Conservation (phyloP, 495 filamentous ascomycete genomes). For the Collariella sp. region DNA sequence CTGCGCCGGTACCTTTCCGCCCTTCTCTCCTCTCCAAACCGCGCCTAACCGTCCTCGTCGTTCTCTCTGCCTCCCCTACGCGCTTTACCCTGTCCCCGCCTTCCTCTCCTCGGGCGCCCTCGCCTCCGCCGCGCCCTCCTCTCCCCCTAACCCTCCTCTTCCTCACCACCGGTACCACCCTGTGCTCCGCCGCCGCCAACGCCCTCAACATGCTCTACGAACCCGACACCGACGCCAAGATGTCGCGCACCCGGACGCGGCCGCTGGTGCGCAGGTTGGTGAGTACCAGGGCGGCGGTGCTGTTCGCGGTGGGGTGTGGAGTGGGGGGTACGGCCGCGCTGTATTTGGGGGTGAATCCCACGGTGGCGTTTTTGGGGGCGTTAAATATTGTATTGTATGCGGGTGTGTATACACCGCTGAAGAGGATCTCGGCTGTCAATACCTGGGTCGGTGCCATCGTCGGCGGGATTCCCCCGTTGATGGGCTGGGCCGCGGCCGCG, state of each 20-base stretch:
- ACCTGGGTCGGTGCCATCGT: slow-evolving; percentile 94
- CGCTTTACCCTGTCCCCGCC: slow-evolving; percentile 78
- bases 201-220: slow-evolving; percentile 96
- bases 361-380: slow-evolving; percentile 74
- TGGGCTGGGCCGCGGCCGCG: slow-evolving; percentile 95
- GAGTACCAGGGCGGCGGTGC: slow-evolving; percentile 59
- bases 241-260: slow-evolving; percentile 83
- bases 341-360: slow-evolving; percentile 89
- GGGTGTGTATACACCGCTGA: slow-evolving; percentile 85
- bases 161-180: slow-evolving; percentile 79
- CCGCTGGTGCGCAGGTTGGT: slow-evolving; percentile 82
- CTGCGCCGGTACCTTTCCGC: slow-evolving; percentile 70
- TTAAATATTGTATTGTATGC: slow-evolving; percentile 85
- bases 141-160: slow-evolving; percentile 85
- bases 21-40: slow-evolving; percentile 91
- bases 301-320: slow-evolving; percentile 70
- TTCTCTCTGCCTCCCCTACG: slow-evolving; percentile 86
- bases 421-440: slow-evolving; percentile 77
- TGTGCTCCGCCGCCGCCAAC: slow-evolving; percentile 81
- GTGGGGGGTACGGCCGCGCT: slow-evolving; percentile 56
- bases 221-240: slow-evolving; percentile 79
- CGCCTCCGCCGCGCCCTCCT: slow-evolving; percentile 58
- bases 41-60: slow-evolving; percentile 81
- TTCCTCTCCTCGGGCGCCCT: slow-evolving; percentile 63
- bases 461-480: slow-evolving; percentile 86